Percentiles rank a stretch among this genome's conserved stretches.
phyloP scores from a whole-genome alignment of 768 basidiomycete species.

The Termitomyces sp. region DNA sequence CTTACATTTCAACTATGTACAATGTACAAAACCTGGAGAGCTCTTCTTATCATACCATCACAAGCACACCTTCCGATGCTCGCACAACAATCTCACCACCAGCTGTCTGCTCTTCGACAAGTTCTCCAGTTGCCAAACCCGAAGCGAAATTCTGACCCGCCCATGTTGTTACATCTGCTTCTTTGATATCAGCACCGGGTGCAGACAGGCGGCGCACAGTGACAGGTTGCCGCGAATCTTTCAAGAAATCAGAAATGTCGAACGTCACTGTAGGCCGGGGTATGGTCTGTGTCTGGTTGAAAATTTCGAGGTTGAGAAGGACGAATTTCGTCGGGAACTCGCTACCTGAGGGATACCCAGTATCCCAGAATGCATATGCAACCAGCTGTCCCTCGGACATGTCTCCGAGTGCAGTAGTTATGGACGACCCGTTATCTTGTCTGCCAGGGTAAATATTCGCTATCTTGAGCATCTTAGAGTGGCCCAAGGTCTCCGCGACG shows the following conservation, averaged over 20 bases:
- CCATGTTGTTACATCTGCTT: conserved; percentile 40
- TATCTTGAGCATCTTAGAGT: conserved; percentile 36
- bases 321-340: conserved; percentile 39
- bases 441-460: conserved; percentile 47
- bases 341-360: conserved; percentile 16
- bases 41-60: conserved; percentile 16
- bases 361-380: conserved; percentile 47
- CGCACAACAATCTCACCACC: conserved; percentile 27
- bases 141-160: conserved; percentile 43
- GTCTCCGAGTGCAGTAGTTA: conserved; percentile 45
- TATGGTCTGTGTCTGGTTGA: conserved; percentile 37
- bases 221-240: conserved; percentile 20
- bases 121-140: conserved; percentile 31
- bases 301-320: conserved; percentile 45
- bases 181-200: conserved; percentile 41
- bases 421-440: conserved; percentile 45
- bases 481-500: conserved; percentile 39
- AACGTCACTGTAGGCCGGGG: conserved; percentile 37
- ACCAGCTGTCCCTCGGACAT: conserved; percentile 41
- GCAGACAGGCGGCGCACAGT: conserved; percentile 37
- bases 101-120: conserved; percentile 31
- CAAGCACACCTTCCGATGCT: conserved; percentile 32
- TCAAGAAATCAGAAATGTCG: conserved; percentile 38
- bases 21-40: neutral
- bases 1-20: neutral